Conservation (phyloP, 805 yeast genomes). For the Candida adriatica region DNA sequence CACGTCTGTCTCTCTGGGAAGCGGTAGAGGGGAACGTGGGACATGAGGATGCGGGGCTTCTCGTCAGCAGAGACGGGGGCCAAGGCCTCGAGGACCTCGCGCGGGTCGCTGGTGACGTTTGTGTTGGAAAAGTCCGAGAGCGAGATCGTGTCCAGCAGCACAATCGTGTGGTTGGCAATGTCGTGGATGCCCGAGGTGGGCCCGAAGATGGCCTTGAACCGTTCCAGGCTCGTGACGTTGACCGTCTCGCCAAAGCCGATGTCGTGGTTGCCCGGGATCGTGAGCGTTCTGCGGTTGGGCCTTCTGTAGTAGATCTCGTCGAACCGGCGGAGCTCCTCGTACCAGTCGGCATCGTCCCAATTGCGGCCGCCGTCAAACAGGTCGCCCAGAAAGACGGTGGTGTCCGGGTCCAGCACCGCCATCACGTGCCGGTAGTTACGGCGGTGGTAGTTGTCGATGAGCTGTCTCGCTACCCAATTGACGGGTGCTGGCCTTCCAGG, state of each 20-base stretch:
- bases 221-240: slow-evolving; percentile 41
- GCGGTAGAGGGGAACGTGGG: slow-evolving; percentile 87
- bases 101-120: slow-evolving; percentile 39
- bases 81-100: slow-evolving; percentile 41
- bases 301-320: slow-evolving; percentile 55
- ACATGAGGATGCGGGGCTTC: slow-evolving; percentile 59
- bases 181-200: slow-evolving; percentile 45
- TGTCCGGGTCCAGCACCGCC: slow-evolving; percentile 58
- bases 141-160: slow-evolving; percentile 79
- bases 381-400: slow-evolving; percentile 81
- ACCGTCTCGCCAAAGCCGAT: slow-evolving; percentile 86
- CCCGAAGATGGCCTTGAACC: slow-evolving; percentile 75
- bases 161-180: slow-evolving; percentile 64
- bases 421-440: slow-evolving; percentile 65
- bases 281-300: slow-evolving; percentile 36
- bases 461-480: slow-evolving; percentile 47
- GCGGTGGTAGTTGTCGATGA: slow-evolving; percentile 75
- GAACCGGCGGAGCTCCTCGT: slow-evolving; percentile 64
- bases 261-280: slow-evolving; percentile 92
- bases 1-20: slow-evolving; percentile 56
- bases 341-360: slow-evolving; percentile 70
- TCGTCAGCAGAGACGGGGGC: slow-evolving; percentile 21
- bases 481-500: slow-evolving; percentile 54
- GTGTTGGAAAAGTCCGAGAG: slow-evolving; percentile 52
- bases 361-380: slow-evolving; percentile 92